Evolutionary conservation across 495 filamentous ascomycete genomes (phyloP), one percentile per base, ranked within the genome.

Genomic region (Penicillium riverlandense): DNA sequence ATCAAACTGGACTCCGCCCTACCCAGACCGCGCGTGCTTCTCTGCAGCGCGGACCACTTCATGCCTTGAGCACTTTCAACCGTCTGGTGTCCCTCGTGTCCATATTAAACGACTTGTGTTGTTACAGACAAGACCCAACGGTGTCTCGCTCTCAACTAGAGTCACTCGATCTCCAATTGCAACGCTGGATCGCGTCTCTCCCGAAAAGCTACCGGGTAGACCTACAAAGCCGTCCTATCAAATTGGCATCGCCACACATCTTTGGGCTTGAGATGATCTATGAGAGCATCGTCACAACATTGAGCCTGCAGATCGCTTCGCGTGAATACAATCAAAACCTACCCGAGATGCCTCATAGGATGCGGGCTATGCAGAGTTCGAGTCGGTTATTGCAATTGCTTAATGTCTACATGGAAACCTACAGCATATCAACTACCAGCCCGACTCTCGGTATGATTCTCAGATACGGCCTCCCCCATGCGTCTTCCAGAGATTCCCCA

Each of bases 41-140:
- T 5, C 67, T 70, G 49, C 65, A 67, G 12, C 66, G 76, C 10
- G 74, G 67, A 15, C 78, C 82, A 4, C 69, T 76, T 2, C 72
- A 75, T 41, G 71, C 72, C 13, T 49, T 81, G 30, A 83, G 76
- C 54, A 81, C 75, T 0, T 82, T 84, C 57, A 84, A 84, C 47
- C 69, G 59, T 16, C 58, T 79, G 1, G 47, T 72, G 0, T 61
- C 69, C 7, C 51, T 83, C 10, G 53, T 70, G 28, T 62, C 62
- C 11, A 69, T 78, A 7, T 30, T 76, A 30, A 71, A 70, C 37
- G 67, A 69, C 5, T 45, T 66, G 14, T 69, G 64, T 31, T 64
- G 44, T 41, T 43, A 57, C 40, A 54, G 53, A 40, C 57, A 65
- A 41, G 47, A 55, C 10, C 41, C 53, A 11, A 55, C 57, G 5